phyloP scores from a whole-genome alignment of 163 green algal genomes.

The Scenedesmus sp. region DNA sequence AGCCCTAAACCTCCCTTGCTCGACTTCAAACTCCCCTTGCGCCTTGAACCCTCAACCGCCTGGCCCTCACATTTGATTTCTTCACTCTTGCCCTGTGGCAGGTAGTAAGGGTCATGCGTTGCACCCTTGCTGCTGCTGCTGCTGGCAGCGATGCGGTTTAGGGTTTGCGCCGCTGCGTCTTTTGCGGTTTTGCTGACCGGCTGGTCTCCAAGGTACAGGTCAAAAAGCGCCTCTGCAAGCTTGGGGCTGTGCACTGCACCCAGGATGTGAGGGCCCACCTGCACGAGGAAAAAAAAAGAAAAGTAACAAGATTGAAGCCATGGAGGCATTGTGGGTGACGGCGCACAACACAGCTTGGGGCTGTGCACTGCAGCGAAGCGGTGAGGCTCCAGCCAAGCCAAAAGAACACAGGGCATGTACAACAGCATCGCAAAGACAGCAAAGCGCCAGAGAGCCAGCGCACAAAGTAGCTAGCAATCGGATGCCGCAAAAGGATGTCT shows the following conservation, averaged over 20 bases:
- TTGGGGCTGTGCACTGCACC: slow-evolving; percentile 58
- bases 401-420: neutral
- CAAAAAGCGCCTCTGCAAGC: slow-evolving; percentile 72
- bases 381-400: neutral
- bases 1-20: neutral
- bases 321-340: neutral
- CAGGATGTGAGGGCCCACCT: slow-evolving; percentile 45
- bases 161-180: slow-evolving; percentile 35
- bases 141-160: slow-evolving; percentile 14
- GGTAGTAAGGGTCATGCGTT: slow-evolving; percentile 14
- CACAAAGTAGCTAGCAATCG: too few species aligned
- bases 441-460: too few species aligned
- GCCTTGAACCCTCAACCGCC: neutral
- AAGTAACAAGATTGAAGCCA: neutral
- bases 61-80: neutral
- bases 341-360: slow-evolving; percentile 50
- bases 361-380: slow-evolving; percentile 60
- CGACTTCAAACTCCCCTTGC: too few species aligned
- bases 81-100: slow-evolving; percentile 3
- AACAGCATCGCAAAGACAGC: neutral
- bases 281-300: neutral
- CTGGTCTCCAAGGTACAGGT: slow-evolving; percentile 70
- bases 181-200: slow-evolving; percentile 61
- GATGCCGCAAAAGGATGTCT: too few species aligned
- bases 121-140: neutral